phyloP scores from a whole-genome alignment of 1,284 basidiomycete genomes.

The Dichomitus squalens region DNA sequence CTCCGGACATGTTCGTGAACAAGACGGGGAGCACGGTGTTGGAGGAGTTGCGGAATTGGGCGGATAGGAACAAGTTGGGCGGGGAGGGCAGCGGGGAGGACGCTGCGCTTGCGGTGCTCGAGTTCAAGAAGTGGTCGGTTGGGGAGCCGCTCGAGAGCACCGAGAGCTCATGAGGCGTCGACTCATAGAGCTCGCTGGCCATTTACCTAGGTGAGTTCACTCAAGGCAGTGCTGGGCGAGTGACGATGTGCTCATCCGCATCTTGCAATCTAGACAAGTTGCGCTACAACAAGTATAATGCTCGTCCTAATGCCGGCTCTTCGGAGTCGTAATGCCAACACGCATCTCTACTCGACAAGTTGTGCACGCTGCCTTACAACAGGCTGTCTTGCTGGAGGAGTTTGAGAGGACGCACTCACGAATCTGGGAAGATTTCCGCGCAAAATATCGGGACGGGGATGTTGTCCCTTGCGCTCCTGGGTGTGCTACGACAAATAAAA shows the following conservation, averaged over 20 bases:
- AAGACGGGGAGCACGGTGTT: conserved; percentile 58
- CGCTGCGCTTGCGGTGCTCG: conserved; percentile 49
- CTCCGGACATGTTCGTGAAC: conserved; percentile 75
- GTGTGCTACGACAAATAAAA: background rate
- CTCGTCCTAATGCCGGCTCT: background rate
- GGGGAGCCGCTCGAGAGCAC: conserved; percentile 41
- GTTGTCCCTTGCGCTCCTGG: background rate
- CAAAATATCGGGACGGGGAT: background rate
- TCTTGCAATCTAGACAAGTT: background rate
- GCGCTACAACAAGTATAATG: conserved; percentile 17
- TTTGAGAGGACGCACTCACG: background rate
- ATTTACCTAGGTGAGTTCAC: conserved; percentile 5
- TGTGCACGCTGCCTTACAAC: background rate
- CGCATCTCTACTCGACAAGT: background rate
- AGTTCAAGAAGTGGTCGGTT: conserved; percentile 69
- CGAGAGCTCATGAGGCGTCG: conserved; percentile 2
- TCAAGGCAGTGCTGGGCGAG: too few species aligned
- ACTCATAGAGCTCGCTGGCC: background rate
- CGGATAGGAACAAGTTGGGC: conserved; percentile 51
- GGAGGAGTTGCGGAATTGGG: conserved; percentile 72
- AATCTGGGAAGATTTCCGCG: background rate
- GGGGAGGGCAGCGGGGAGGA: conserved; percentile 34
- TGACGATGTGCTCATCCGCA: background rate
- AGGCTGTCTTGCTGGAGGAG: background rate
- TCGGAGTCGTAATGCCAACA: background rate